Evolutionary conservation across 345 rosid genomes (phyloP), one percentile per base, ranked within the genome.

Genomic region (Erodium maritimum): DNA sequence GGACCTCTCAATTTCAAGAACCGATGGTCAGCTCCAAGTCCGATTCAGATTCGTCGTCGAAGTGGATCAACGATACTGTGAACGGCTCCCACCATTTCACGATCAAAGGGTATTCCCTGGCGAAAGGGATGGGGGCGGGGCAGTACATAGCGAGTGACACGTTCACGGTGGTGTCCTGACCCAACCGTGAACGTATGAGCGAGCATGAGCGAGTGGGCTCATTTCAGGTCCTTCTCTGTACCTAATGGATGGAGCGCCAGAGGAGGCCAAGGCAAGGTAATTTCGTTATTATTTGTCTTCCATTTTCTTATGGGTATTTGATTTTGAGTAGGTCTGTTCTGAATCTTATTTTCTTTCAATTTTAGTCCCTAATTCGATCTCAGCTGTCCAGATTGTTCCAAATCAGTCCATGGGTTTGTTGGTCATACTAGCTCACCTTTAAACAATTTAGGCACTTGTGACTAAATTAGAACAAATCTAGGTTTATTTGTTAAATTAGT

Each of bases 81-180:
- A 84, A 90, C 20, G 99, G 95, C 24, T 90, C 97, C 8, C 96
- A 87, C 67, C 70, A 68, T 59, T 90, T 94, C 55, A 75, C 78
- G 55, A 87, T 94, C 55, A 84, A 77, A 61, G 91, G 96, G 11
- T 94, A 79, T 66, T 94, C 91, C 5, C 69, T 90, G 55, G 88
- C 96, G 16, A 85, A 84, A 67, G 97, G 95, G 20, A 77, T 79
- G 90, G 88, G 90, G 0, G 42, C 87, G 0, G 97, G 99, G 3
- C 88, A 81, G 57, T 87, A 77, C 68, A 76, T 94, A 46, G 56
- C 86, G 59, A 89, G 97, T 79, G 96, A 87, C 46, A 45, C 82
- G 19, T 90, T 94, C 75, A 73, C 90, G 55, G 83, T 87, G 19
- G 97, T n/a, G n/a, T n/a, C n/a, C n/a, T n/a, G n/a, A n/a, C n/a